Evolutionary conservation across 495 filamentous ascomycete genomes (phyloP).

Genomic region (Hyphodiscus hymeniophilus): DNA sequence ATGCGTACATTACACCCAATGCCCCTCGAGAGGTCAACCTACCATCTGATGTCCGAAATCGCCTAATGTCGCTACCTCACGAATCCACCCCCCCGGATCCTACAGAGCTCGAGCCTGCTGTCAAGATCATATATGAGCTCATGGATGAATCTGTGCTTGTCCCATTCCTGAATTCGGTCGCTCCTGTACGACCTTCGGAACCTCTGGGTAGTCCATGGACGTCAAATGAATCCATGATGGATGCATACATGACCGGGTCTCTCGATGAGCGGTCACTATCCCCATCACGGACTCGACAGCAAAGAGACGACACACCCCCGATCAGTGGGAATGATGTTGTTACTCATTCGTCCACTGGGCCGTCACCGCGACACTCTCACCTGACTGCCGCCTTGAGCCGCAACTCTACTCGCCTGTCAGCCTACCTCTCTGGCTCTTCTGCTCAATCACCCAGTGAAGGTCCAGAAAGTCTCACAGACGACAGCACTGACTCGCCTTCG

Average conservation of each 20-base stretch:
- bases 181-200: slow-evolving; percentile 27
- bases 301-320: slow-evolving; percentile 23
- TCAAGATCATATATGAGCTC: slow-evolving; percentile 82
- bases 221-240: slow-evolving; percentile 26
- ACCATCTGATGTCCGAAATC: slow-evolving; percentile 75
- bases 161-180: slow-evolving; percentile 63
- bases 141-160: slow-evolving; percentile 95
- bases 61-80: slow-evolving; percentile 57
- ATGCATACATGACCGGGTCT: slow-evolving; percentile 26
- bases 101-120: slow-evolving; percentile 75
- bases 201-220: slow-evolving; percentile 25
- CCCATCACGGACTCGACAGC: slow-evolving; percentile 5
- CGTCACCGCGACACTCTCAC: slow-evolving; percentile 15
- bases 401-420: slow-evolving; percentile 18
- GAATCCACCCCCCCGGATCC: slow-evolving; percentile 64
- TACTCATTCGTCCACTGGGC: slow-evolving; percentile 23
- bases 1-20: slow-evolving; percentile 71
- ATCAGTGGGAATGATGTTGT: slow-evolving; percentile 23
- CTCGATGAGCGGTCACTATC: slow-evolving; percentile 28
- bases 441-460: slow-evolving; percentile 20
- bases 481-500: slow-evolving; percentile 43
- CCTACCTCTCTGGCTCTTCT: slow-evolving; percentile 13
- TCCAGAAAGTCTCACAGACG: slow-evolving; percentile 32
- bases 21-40: slow-evolving; percentile 90
- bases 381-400: slow-evolving; percentile 18